phyloP scores from a whole-genome alignment of 2,329 filamentous ascomycete species.

The Zalaria sp. region DNA sequence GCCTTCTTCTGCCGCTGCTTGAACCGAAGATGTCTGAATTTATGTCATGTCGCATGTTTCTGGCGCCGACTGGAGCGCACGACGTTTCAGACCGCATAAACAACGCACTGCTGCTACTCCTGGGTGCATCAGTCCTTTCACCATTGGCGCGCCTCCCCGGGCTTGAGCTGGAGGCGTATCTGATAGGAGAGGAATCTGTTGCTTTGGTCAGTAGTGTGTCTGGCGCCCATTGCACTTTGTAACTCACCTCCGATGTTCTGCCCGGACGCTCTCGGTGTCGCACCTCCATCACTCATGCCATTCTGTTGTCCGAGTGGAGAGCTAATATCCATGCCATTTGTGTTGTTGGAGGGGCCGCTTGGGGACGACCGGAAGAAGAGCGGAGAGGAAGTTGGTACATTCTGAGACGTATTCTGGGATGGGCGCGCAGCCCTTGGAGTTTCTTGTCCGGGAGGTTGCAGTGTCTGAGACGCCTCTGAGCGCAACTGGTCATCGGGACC shows the following conservation, averaged over 20 bases:
- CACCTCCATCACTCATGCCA: constrained; percentile 42
- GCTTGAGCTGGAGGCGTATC: constrained; percentile 82
- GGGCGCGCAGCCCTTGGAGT: constrained; percentile 31
- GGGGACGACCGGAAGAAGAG: constrained; percentile 61
- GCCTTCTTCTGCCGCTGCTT: constrained; percentile 37
- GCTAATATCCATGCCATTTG: constrained; percentile 31
- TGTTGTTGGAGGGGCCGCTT: constrained; percentile 25
- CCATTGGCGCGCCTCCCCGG: constrained; percentile 24
- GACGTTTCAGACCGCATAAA: constrained; percentile 58
- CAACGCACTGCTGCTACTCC: constrained; percentile 72
- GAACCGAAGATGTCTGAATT: constrained; percentile 58
- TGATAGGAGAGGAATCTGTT: constrained; percentile 80
- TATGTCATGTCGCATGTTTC: constrained; percentile 69
- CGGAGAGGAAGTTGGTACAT: constrained; percentile 52
- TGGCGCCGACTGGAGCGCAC: constrained; percentile 37
- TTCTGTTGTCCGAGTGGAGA: constrained; percentile 29
- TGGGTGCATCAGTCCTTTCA: constrained; percentile 53
- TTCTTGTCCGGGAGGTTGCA: constrained; percentile 20
- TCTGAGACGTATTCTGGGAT: constrained; percentile 28
- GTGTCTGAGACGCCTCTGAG: constrained; percentile 24
- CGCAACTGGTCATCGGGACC: constrained; percentile 29
- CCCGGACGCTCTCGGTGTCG: constrained; percentile 56
- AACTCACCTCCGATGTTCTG: constrained; percentile 47
- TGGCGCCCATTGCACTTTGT: not conserved
- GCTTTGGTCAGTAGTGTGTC: constrained; percentile 8